phyloP scores from a whole-genome alignment of 352 stramenopile genomes.

The Pythium apleroticum region DNA sequence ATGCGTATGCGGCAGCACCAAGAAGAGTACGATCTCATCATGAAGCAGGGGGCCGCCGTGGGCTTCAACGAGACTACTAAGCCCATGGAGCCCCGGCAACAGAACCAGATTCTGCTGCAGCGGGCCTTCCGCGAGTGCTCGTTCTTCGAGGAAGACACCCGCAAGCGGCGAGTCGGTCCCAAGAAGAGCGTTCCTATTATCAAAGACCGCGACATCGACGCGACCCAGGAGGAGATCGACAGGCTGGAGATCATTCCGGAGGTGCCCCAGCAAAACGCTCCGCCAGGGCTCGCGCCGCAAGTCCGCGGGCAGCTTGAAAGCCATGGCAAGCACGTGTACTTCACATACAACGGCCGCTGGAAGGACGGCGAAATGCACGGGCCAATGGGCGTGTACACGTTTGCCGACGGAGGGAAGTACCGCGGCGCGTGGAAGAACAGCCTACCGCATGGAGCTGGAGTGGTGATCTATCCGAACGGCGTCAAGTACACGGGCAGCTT shows the following conservation, averaged over 20 bases:
- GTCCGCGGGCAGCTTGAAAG: conserved; percentile 65
- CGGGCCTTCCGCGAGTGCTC: conserved; percentile 71
- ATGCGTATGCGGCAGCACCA: conserved; percentile 58
- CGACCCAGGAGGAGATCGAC: conserved; percentile 31
- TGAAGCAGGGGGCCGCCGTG: conserved; percentile 24
- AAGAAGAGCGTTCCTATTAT: conserved; percentile 27
- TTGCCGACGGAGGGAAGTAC: conserved; percentile 72
- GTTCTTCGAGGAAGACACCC: conserved; percentile 45
- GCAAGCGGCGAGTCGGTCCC: conserved; percentile 24
- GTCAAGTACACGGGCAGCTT: conserved; percentile 70
- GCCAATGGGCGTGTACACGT: conserved; percentile 62
- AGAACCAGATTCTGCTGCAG: conserved; percentile 59
- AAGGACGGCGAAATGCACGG: conserved; percentile 69
- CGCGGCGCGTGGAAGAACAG: conserved; percentile 51
- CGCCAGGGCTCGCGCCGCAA: conserved; percentile 57
- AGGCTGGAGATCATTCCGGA: conserved; percentile 52
- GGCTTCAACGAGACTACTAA: not conserved
- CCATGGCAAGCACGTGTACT: conserved; percentile 62
- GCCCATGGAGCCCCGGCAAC: conserved; percentile 39
- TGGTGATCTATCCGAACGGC: conserved; percentile 62
- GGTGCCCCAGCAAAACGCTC: conserved; percentile 33
- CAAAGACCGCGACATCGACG: conserved; percentile 40
- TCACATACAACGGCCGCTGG: conserved; percentile 70
- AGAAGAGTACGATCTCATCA: conserved; percentile 40
- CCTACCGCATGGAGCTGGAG: conserved; percentile 42